phyloP scores from a whole-genome alignment of 495 filamentous ascomycete genomes.

The Podospora bellae-mahoneyi region DNA sequence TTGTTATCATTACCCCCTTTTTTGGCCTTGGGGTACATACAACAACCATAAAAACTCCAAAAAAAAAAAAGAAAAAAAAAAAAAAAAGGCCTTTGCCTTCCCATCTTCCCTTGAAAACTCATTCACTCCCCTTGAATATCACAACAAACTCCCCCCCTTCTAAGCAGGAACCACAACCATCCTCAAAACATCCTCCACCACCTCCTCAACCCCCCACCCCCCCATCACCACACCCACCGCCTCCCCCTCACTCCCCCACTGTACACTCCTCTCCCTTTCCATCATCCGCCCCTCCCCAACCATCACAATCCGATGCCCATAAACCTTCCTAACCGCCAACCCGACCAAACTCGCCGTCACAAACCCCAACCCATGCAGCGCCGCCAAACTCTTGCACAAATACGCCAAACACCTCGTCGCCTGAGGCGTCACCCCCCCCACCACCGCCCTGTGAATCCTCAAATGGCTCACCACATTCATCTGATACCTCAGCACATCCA shows the following conservation, averaged over 20 bases:
- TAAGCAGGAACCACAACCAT: slow-evolving; percentile 68
- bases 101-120: not conserved
- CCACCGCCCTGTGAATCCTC: slow-evolving; percentile 78
- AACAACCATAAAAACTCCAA: not conserved
- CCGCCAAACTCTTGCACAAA: slow-evolving; percentile 69
- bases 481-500: slow-evolving; percentile 74
- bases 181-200: slow-evolving; percentile 78
- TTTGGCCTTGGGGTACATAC: not conserved
- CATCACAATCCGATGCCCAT: not conserved
- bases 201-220: slow-evolving; percentile 66
- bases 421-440: slow-evolving; percentile 67
- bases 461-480: slow-evolving; percentile 83
- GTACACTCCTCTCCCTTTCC: slow-evolving; percentile 78
- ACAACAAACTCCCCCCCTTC: slow-evolving; percentile 5
- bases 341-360: slow-evolving; percentile 80
- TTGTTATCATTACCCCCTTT: not conserved
- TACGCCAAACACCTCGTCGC: slow-evolving; percentile 74
- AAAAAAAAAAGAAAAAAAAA: not conserved
- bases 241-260: slow-evolving; percentile 80
- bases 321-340: slow-evolving; percentile 71
- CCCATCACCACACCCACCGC: slow-evolving; percentile 65
- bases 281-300: slow-evolving; percentile 54
- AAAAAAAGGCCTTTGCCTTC: not conserved
- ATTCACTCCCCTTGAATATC: not conserved
- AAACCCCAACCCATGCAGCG: slow-evolving; percentile 75